Percentiles rank a stretch among this genome's conserved stretches.
Evolutionary conservation across 176 grass and related monocot genomes (phyloP).

Genomic region (Cocos nucifera): DNA sequence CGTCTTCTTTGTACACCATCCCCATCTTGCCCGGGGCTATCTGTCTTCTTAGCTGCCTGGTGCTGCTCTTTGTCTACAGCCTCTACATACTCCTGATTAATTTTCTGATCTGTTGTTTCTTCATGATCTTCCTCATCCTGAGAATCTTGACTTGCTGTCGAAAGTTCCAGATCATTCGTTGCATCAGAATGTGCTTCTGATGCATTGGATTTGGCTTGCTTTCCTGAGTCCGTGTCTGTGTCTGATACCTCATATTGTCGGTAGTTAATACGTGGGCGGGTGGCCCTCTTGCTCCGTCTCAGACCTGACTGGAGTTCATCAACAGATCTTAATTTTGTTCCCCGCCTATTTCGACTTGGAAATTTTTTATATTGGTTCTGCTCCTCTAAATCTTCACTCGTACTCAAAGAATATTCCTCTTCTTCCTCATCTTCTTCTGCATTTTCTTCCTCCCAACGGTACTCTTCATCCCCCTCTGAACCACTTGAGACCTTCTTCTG

Average conservation of each 20-base stretch:
- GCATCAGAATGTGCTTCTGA: conserved; percentile 47
- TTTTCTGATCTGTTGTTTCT: conserved; percentile 13
- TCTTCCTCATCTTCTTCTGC: conserved; percentile 66
- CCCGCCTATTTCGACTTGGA: conserved; percentile 29
- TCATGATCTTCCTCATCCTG: conserved; percentile 45
- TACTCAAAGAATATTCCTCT: conserved; percentile 47
- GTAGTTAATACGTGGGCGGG: conserved; percentile 49
- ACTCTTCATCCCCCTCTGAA: conserved; percentile 64
- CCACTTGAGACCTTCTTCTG: conserved; percentile 35
- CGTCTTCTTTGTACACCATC: conserved; percentile 18
- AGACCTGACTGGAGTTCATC: conserved; percentile 58
- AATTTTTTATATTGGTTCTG: conserved; percentile 28
- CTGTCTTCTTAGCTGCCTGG: conserved; percentile 20
- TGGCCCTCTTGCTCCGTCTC: conserved; percentile 61
- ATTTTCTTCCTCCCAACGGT: conserved; percentile 53
- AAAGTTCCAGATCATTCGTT: conserved; percentile 26
- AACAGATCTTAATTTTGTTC: conserved; percentile 33
- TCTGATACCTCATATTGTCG: conserved; percentile 46
- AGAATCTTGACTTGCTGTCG: conserved; percentile 49
- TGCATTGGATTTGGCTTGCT: conserved; percentile 28
- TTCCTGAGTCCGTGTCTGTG: conserved; percentile 37
- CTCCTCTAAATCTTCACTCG: conserved; percentile 48
- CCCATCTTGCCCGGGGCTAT: conserved; percentile 21
- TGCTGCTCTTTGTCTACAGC: conserved; percentile 36
- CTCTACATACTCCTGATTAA: conserved; percentile 29